Evolutionary conservation across 371 early-diverging fungal species (phyloP), one percentile per base, ranked within the genome.

Genomic region (Mucor plumbeus): DNA sequence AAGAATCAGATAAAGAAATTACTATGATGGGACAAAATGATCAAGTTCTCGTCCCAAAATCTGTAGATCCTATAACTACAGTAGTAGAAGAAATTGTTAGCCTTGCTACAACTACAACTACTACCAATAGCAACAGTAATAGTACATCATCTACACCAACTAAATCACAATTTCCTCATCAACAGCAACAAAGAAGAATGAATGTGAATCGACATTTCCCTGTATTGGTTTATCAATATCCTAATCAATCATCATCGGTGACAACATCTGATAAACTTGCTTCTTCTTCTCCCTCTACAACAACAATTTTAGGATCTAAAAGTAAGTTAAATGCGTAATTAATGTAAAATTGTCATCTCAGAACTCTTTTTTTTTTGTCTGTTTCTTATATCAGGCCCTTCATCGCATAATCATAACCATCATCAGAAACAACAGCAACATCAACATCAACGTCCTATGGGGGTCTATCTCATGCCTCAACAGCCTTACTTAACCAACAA

Each of bases 151-250:
- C 54, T 2, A 40, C 63, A 40, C 63, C 55, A 5, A 40, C 63
- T 5, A 63, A 39, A 50, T 19, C 38, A 39, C 50, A 48, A 15
- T 38, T 50, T 19, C 55, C 33, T 5, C 5, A 4, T 0, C 10
- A 31, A 13, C 53, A 53, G n/a, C 55, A 55, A 15, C 33, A 56
- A n/a, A 36, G 56, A 56, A 59, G 34, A 38, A 48, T 64, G 59
- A 26, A 55, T 7, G 61, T 55, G 6, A 64, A 63, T 11, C 64
- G 61, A 7, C 66, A 56, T 35, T 67, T 66, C 21, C 73, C 73
- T 1, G 36, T 64, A 7, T 40, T 73, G 8, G 63, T 73, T 7
- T 73, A 74, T 33, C 74, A 68, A 59, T 67, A 68, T 21, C 68
- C 68, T 14, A 6, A 11, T 38, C 50, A 48, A 35, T 21, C 63